A percentile compares a stretch with the other conserved stretches of the same genome.
phyloP scores from a whole-genome alignment of 164 flowering plant species.

The grape (Vitis vinifera) region ASM3070453v1 NC_081805.1:2686001-2686500 shows the following conservation, averaged over 20 bases:
- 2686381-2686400: constrained; percentile 48
- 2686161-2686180: constrained; percentile 89
- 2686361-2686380: constrained; percentile 68
- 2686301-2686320: constrained; percentile 69
- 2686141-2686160: constrained; percentile 88
- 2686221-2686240: constrained; percentile 93
- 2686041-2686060: constrained; percentile 56
- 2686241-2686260: constrained; percentile 59
- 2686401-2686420: constrained; percentile 30
- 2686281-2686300: constrained; percentile 62
- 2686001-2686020: constrained; percentile 66
- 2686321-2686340: constrained; percentile 94
- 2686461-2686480: constrained; percentile 87
- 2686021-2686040: constrained; percentile 80
- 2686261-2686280: constrained; percentile 90
- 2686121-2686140: constrained; percentile 62
- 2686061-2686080: constrained; percentile 85
- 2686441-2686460: constrained; percentile 59
- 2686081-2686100: constrained; percentile 82
- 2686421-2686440: constrained; percentile 83
- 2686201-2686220: constrained; percentile 79
- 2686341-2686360: constrained; percentile 80
- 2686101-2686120: constrained; percentile 75
- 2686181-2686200: constrained; percentile 82
- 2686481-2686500: constrained; percentile 73